Base-by-base conservation (phyloP, 2,329 filamentous ascomycete genomes). In the Cordyceps militaris region DNA sequence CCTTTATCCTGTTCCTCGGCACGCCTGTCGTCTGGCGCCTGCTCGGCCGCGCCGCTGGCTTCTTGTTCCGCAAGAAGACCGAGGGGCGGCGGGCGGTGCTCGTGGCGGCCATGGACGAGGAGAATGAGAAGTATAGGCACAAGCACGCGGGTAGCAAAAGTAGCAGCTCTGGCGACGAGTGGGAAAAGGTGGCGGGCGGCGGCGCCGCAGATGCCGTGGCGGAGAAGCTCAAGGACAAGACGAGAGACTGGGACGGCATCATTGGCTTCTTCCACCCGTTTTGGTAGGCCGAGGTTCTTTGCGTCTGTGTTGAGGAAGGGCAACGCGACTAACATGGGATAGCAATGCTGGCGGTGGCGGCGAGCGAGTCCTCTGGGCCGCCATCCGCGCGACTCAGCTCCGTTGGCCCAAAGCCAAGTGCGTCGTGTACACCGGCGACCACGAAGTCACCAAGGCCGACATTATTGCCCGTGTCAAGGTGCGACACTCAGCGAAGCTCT, bases 231-330 rank as follows among this genome's bases (percentile, higher is more conserved):
- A 73, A 72, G 57, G 72, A 70, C 11, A 76, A 80, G 1, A 63
- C 66, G 59, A 76, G 80, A 63, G 79, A 87, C 47, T 97, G 89
- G 89, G 79, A 86, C 61, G 92, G 92, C 32, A 85, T 97, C 55
- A 84, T 97, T 61, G 94, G 91, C 48, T 97, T 99, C 79, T 96
- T 99, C 70, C 94, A 99, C 71, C 94, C 94, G 1, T 99, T 97
- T 71, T 97, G 94, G 89, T 93, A 77, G 62, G 80, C 68, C 34
- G 28, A 44, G 36, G 30, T 19, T 42, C 6, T 32, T n/a, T 42
- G 38, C 38, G 38, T n/a, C 34, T 16, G 3, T n/a, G 14, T 1
- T 16, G 14, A n/a, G 14, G n/a, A 21, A 23, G 5, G 10, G 8
- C 5, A 21, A 9, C n/a, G 9, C 30, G 21, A 14, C 40, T 56